Percentiles rank a stretch among this genome's conserved stretches.
Conservation (phyloP, 2,329 filamentous ascomycete species). For the Xylaria sp. region DNA sequence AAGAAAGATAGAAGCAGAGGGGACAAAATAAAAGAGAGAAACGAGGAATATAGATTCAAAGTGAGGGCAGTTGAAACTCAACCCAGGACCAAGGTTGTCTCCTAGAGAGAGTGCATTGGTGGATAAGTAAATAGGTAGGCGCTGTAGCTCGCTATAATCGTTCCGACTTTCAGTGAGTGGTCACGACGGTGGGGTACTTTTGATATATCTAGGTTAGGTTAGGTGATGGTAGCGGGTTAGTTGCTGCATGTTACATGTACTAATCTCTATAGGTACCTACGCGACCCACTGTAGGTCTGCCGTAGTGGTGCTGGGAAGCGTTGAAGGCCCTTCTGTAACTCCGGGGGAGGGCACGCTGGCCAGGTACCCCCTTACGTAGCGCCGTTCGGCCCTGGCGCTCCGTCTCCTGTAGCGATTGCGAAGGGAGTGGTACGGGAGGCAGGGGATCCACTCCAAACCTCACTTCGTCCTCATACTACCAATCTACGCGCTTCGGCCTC, state of each 20-base stretch:
- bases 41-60: no score
- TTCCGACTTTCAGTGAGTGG: not conserved
- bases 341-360: not conserved
- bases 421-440: slow-evolving; percentile 21
- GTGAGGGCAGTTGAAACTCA: no score
- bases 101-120: no score
- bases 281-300: not conserved
- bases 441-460: slow-evolving; percentile 45
- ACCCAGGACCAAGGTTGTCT: no score
- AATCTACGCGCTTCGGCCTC: slow-evolving; percentile 62
- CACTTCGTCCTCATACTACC: slow-evolving; percentile 65
- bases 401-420: slow-evolving; percentile 27
- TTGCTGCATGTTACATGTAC: slow-evolving; percentile 24
- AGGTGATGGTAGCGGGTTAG: not conserved
- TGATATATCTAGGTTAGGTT: not conserved
- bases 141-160: not conserved
- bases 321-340: slow-evolving; percentile 14
- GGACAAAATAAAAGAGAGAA: no score
- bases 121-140: not conserved
- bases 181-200: not conserved
- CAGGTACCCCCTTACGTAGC: not conserved
- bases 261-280: not conserved
- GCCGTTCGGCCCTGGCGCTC: slow-evolving; percentile 18
- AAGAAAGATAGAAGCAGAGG: not conserved
- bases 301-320: not conserved